A percentile compares a stretch with the other conserved stretches of the same genome.
Evolutionary conservation across 257 asterid species (phyloP).

Genomic region (Rubia yunnanensis): DNA sequence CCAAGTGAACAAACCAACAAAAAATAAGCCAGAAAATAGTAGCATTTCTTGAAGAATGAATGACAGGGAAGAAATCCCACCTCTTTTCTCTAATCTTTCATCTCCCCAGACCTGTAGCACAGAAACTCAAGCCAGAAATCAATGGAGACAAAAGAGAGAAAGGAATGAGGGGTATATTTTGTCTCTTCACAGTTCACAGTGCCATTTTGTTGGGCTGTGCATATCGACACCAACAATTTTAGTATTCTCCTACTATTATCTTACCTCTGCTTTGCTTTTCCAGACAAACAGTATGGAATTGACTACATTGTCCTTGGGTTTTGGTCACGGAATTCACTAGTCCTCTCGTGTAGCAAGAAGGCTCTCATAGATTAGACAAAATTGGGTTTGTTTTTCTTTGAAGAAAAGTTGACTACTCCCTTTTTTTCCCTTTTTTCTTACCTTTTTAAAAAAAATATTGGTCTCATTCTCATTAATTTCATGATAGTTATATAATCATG

Average conservation of each 20-base stretch:
- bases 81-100: neutral
- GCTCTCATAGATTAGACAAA: neutral
- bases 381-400: neutral
- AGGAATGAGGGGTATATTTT: conserved; percentile 19
- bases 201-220: conserved; percentile 18
- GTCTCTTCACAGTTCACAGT: conserved; percentile 17
- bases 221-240: neutral
- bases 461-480: no score
- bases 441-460: no score
- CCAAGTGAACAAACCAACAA: neutral
- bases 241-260: neutral
- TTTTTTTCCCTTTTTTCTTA: no score
- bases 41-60: neutral
- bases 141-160: neutral
- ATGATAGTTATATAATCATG: no score
- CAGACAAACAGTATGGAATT: neutral
- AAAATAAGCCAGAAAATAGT: neutral
- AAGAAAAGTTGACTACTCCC: no score
- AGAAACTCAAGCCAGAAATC: neutral
- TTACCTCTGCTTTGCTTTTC: neutral
- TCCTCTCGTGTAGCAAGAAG: neutral
- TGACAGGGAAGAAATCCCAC: conserved; percentile 2
- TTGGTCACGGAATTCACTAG: neutral
- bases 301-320: neutral
- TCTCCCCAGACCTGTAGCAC: conserved; percentile 4